A percentile compares a stretch with the other conserved stretches of the same genome.
Conservation (phyloP, 1,284 basidiomycete genomes). For the Chalciporus sp. region DNA sequence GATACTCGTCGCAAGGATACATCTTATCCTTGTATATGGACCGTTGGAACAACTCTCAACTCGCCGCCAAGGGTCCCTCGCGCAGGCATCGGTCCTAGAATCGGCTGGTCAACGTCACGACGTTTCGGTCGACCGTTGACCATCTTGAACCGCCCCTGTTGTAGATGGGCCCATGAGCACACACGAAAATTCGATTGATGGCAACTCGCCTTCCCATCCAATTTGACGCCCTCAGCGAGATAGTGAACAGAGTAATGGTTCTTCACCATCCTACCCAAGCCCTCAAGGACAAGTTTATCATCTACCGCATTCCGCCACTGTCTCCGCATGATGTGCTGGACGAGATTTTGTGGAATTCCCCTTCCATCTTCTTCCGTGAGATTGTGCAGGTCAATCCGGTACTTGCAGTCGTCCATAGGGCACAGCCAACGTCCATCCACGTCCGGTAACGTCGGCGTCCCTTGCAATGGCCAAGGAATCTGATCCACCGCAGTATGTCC, state of each 20-base stretch:
- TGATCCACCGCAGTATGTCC: conserved; percentile 14
- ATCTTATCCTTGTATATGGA: conserved; percentile 18
- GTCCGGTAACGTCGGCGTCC: conserved; percentile 38
- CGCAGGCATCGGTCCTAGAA: conserved; percentile 28
- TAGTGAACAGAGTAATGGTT: conserved; percentile 40
- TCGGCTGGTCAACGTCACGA: not conserved
- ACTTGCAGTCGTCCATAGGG: conserved; percentile 22
- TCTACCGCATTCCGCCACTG: conserved; percentile 33
- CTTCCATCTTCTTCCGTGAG: conserved; percentile 23
- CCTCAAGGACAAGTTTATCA: conserved; percentile 31
- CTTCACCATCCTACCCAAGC: conserved; percentile 33
- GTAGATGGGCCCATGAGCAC: not conserved
- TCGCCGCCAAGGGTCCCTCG: conserved; percentile 26
- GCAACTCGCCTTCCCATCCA: conserved; percentile 22
- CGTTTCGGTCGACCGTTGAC: conserved; percentile 11
- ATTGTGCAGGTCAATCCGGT: conserved; percentile 28
- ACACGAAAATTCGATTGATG: not conserved
- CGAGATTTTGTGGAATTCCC: conserved; percentile 15
- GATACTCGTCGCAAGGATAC: conserved; percentile 4
- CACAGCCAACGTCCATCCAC: conserved; percentile 37
- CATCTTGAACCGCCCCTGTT: conserved; percentile 17
- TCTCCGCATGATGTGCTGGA: conserved; percentile 29
- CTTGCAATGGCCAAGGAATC: conserved; percentile 34
- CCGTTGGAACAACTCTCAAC: conserved; percentile 27
- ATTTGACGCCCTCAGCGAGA: conserved; percentile 20